A percentile compares a stretch with the other conserved stretches of the same genome.
Conservation (phyloP, 768 basidiomycete species). For the Termitomyces sp. region DNA sequence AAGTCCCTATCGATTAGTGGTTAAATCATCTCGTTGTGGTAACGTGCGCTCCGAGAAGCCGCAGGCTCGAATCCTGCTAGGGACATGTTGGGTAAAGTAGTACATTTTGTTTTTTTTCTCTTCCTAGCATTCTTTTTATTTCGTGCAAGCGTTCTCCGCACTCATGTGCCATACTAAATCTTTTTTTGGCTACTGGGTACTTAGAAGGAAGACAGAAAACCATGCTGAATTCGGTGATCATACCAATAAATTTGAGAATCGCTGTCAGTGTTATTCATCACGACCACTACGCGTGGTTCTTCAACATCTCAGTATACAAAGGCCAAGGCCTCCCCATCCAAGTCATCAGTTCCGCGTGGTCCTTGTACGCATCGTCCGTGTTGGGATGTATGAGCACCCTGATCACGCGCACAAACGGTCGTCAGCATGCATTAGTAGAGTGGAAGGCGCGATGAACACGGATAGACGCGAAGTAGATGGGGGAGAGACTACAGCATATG, state of each 20-base stretch:
- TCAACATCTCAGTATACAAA: constrained; percentile 39
- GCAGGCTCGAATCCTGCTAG: constrained; percentile 24
- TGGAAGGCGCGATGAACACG: neutral
- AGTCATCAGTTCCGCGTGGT: constrained; percentile 59
- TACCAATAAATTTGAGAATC: neutral
- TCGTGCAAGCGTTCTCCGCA: too few relatives aligned
- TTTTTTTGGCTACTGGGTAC: too few relatives aligned
- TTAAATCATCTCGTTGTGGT: constrained; percentile 23
- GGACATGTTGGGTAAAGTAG: constrained; percentile 5
- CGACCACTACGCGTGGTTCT: constrained; percentile 2
- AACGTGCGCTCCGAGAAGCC: constrained; percentile 19
- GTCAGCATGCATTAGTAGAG: too few relatives aligned
- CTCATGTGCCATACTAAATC: too few relatives aligned
- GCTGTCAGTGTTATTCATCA: neutral
- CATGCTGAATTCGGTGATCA: neutral
- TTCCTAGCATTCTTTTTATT: too few relatives aligned
- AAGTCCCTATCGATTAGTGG: constrained; percentile 10
- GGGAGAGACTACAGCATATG: neutral
- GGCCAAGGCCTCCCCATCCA: constrained; percentile 71
- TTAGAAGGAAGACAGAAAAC: too few relatives aligned
- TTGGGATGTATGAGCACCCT: constrained; percentile 75
- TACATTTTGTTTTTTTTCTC: neutral
- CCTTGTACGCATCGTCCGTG: constrained; percentile 49
- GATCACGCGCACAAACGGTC: constrained; percentile 3
- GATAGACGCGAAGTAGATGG: neutral